phyloP scores from a whole-genome alignment of 2,329 filamentous ascomycete species.

The Colletotrichum simmondsii region DNA sequence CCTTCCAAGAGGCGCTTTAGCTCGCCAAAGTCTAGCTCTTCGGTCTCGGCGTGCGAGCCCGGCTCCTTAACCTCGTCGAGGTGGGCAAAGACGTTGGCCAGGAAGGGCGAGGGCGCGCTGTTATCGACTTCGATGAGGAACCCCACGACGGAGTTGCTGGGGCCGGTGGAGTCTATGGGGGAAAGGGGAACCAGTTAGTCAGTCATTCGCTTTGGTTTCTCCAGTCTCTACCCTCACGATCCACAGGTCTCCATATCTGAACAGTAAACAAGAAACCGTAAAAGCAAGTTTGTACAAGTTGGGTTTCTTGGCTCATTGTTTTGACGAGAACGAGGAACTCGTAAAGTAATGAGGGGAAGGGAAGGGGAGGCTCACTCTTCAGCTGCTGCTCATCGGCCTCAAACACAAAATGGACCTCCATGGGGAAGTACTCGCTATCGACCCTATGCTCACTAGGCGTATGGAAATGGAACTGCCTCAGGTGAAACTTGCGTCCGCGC shows the following conservation, averaged over 20 bases:
- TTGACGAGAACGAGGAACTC: neutral
- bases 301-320: neutral
- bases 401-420: constrained; percentile 56
- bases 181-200: neutral
- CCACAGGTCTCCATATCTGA: neutral
- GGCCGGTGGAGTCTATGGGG: constrained; percentile 40
- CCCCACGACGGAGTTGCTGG: constrained; percentile 47
- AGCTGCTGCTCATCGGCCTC: constrained; percentile 41
- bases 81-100: constrained; percentile 50
- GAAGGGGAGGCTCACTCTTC: constrained; percentile 1
- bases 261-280: neutral
- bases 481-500: constrained; percentile 50
- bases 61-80: constrained; percentile 50
- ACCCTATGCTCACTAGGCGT: constrained; percentile 69
- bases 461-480: constrained; percentile 71
- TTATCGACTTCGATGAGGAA: constrained; percentile 48
- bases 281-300: neutral
- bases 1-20: constrained; percentile 49
- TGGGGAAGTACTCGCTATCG: constrained; percentile 50
- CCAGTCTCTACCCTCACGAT: neutral
- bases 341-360: no score
- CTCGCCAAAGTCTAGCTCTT: constrained; percentile 52
- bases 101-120: constrained; percentile 39
- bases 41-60: constrained; percentile 51
- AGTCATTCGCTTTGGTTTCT: no score